Evolutionary conservation across 345 rosid genomes (phyloP), one percentile per base, ranked within the genome.

Genomic region (Brassica carinata): DNA sequence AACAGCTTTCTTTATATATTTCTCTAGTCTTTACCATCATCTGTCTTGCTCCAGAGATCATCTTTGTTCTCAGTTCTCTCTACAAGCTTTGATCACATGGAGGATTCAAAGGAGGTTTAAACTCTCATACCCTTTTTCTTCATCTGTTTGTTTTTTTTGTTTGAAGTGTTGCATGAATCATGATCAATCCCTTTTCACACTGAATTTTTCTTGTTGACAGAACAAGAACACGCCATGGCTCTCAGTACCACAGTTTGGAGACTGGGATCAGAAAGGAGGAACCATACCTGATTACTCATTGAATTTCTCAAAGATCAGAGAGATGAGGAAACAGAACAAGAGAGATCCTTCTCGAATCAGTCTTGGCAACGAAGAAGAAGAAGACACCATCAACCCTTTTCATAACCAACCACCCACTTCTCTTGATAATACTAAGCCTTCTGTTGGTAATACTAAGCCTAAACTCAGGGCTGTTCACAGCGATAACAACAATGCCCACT

Each of bases 211-310:
- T 68, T 64, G 34, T 74, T 81, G 14, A 34, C 58, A 76, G 84
- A 72, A 29, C 77, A 93, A 96, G 92, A 85, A 85, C 86, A 77
- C 75, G 84, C 96, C 94, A 45, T 93, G 99, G 99, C 84, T 96
- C 73, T 91, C 98, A 68, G 98, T 96, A 64, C 98, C 99, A 38
- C 96, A 92, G 69, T 96, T 96, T 84, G 99, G 98, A 57, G 97
- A 93, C 72, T 96, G 99, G 98, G 98, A 96, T 64, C 93, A 90
- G 83, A 92, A 91, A 86, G 99, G 98, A 55, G 84, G 79, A 69
- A 0, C 67, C 5, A 38, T 96, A 76, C 99, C 99, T 1, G 99
- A 96, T 77, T 93, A 96, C 85, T 96, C 99, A 0, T 38, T 96
- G 67, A 97, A 96, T 81, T 93, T 93, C 89, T 71, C 97, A 8